Evolutionary conservation across 1,284 basidiomycete species (phyloP), one percentile per base, ranked within the genome.

Genomic region (Ganoderma lingzhi): DNA sequence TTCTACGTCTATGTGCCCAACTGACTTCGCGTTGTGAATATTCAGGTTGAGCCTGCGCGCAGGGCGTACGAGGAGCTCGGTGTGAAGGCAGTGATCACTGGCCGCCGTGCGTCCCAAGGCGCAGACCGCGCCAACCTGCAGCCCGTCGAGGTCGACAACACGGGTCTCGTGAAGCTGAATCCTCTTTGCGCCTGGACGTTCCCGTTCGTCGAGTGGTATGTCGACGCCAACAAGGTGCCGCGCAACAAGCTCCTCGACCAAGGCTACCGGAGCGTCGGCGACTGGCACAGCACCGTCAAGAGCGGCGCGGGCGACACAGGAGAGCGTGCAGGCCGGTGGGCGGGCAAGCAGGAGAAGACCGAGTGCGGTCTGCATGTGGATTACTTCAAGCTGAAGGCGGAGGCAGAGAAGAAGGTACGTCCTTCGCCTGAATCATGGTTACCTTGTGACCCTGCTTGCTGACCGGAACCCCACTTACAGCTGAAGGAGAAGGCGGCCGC

Each of bases 331-430:
- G 97, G 97, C 5, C 84, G 97, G 67, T 99, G 97, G 97, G 92
- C 93, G 53, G 95, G 94, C 30, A 93, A 90, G 80, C 80, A 83
- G 62, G 90, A 92, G 71, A 99, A 99, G 88, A 95, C 95, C 1
- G 97, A 99, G 81, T 99, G 97, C 80, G 97, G 97, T 3, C 81
- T 99, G 74, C 97, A 99, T 81, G 89, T 91, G 78, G 95, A 97
- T 77, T 96, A 93, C 78, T 95, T 91, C 77, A 81, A 82, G 71
- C 86, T 93, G 87, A 92, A 90, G 77, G 80, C 81, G 9, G 84
- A 86, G 64, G 86, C 85, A 1, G 84, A 76, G 74, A 69, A 76
- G 69, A 78, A 78, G 75, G 78, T 78, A 37, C 30, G 69, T 42
- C 8, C 35, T 23, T 39, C 6, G 14, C 17, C 28, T 2, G 15